Base-by-base conservation (phyloP, 768 basidiomycete species). In the Tylopilus sp. region DNA sequence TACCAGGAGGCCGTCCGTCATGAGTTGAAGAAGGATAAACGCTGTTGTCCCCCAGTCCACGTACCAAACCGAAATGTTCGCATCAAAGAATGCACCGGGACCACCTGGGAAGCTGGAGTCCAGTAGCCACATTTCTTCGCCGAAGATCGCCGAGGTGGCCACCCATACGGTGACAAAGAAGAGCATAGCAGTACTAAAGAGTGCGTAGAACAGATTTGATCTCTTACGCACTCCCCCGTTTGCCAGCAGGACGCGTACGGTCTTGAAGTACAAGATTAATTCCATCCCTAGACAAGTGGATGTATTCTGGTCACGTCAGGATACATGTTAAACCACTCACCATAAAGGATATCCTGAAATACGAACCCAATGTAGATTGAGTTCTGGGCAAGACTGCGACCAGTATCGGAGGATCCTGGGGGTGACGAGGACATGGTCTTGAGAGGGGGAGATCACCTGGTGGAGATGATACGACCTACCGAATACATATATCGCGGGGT, bases 91-190 rank as follows among this genome's bases (percentile, higher is more conserved):
- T 5, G 57, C 67, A 3, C 58, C 52, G 21, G 66, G 63, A 3
- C 76, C 75, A 0, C 74, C 74, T 12, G 73, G 72, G 43, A 65
- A 72, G 19, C 63, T 24, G 0, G 55, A 26, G 14, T 74, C 50
- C 2, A 65, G 37, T 16, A 77, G 55, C 76, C 76, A 77, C 60
- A 73, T 40, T 21, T 22, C 3, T 40, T 40, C 38, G 21, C 38
- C 38, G 19, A 40, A 40, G 19, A 40, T 13, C 13, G 38, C 38
- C 38, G 19, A 24, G 19, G 38, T 40, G 6, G 38, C 38, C 13
- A 40, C 22, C 38, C 38, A 40, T 19, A 40, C 38, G 19, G 38
- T 40, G 38, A 40, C 14, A 9, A 21, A 40, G 19, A 40, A 24
- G 21, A 40, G 21, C 38, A 40, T 40, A 9, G 24, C 22, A 21